Evolutionary conservation across 257 asterid species (phyloP), one percentile per base, ranked within the genome.

Genomic region (Cinchona pubescens): DNA sequence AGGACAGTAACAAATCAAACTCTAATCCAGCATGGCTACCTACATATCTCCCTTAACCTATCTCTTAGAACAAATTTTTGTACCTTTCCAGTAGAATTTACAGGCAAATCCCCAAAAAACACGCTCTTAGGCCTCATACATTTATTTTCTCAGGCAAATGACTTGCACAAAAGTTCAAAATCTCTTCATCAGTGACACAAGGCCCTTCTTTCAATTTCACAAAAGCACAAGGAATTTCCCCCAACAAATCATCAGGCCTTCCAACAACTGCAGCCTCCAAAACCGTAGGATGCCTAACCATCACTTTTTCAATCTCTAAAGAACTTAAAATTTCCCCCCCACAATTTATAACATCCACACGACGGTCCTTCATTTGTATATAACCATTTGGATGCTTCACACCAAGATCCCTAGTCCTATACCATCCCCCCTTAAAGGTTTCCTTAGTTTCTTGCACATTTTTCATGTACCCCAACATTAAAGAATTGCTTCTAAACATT

Each of bases 211-310:
- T 90, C 48, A 90, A 70, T 51, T 85, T 90, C 86, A 89, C 92
- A 72, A 92, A 89, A 1, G 96, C 97, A 71, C 92, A 92, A 60
- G 91, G 90, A 15, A 88, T 86, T 79, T 92, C 92, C 0, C 97
- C 96, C 77, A 88, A 81, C 53, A 80, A 78, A 27, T 84, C 86
- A 76, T 92, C 92, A 1, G 90, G 89, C 62, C 76, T 79, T 21
- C 91, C 96, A 35, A 92, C 93, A 19, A 92, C 95, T 1, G 96
- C 94, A 55, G 86, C 96, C 53, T 87, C 96, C 16, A 78, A 40
- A 42, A 92, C 88, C 49, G 76, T 81, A 1, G 93, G 93, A 69
- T 92, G 96, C 70, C 79, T 82, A 23, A 55, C 68, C 69, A 76
- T 69, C 76, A 84, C 59, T 67, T 73, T 76, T 80, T 92, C 96